Evolutionary conservation across 148 eudicot species (phyloP).

Genomic region (Rhododendron ovatum): DNA sequence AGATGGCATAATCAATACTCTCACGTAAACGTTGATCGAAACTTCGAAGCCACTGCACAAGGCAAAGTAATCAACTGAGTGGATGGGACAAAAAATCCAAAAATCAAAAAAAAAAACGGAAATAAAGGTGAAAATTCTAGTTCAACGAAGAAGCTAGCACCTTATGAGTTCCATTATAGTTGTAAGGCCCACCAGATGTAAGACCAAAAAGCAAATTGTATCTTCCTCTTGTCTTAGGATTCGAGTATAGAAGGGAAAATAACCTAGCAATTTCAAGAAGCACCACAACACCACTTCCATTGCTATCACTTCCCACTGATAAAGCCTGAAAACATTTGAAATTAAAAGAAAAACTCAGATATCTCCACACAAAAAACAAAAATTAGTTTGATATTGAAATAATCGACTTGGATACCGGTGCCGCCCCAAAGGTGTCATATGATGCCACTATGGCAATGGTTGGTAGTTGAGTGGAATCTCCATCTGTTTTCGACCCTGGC

Average conservation of each 20-base stretch:
- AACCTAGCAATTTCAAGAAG: slow-evolving; percentile 91
- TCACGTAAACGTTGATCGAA: slow-evolving; percentile 94
- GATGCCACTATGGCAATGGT: slow-evolving; percentile 97
- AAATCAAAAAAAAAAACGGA: neutral
- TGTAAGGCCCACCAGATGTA: slow-evolving; percentile 98
- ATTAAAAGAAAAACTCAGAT: slow-evolving; percentile 2
- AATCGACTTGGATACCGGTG: slow-evolving; percentile 31
- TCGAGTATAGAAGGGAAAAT: slow-evolving; percentile 82
- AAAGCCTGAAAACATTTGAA: slow-evolving; percentile 48
- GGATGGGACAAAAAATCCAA: neutral
- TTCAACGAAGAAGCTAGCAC: slow-evolving; percentile 28
- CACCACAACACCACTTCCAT: slow-evolving; percentile 93
- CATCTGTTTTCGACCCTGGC: slow-evolving; percentile 91
- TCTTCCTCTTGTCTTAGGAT: slow-evolving; percentile 90
- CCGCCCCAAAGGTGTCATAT: slow-evolving; percentile 82
- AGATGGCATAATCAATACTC: slow-evolving; percentile 92
- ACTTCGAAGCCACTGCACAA: slow-evolving; percentile 88
- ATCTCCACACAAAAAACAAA: slow-evolving; percentile 1
- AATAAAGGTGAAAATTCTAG: neutral
- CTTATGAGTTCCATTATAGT: slow-evolving; percentile 95
- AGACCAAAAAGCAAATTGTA: slow-evolving; percentile 95
- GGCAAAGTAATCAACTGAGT: slow-evolving; percentile 11
- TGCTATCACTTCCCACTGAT: slow-evolving; percentile 97
- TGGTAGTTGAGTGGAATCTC: slow-evolving; percentile 86
- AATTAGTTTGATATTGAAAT: neutral